Conservation (phyloP, 805 yeast genomes). For the Lachancea thermotolerans region DNA sequence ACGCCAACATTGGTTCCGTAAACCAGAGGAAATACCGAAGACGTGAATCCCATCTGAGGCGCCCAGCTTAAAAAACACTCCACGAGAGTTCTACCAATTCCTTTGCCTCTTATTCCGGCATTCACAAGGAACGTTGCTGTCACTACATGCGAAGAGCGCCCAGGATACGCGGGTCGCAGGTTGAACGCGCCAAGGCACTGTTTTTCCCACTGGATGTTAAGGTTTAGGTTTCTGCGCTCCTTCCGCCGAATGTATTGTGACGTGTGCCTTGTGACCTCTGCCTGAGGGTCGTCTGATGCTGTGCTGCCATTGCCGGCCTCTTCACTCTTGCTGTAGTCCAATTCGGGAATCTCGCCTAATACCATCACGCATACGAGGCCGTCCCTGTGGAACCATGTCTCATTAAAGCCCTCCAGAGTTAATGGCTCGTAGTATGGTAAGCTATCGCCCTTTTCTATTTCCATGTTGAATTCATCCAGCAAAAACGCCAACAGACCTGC, state of each 20-base stretch:
- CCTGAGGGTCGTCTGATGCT: slow-evolving; percentile 4
- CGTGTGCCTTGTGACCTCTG: slow-evolving; percentile 16
- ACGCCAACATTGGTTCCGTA: slow-evolving; percentile 86
- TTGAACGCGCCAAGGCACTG: slow-evolving; percentile 85
- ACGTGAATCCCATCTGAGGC: slow-evolving; percentile 78
- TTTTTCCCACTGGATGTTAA: slow-evolving; percentile 75
- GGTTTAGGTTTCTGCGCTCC: slow-evolving; percentile 22
- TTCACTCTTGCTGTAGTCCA: slow-evolving; percentile 33
- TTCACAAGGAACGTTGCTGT: slow-evolving; percentile 84
- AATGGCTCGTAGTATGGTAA: slow-evolving; percentile 79
- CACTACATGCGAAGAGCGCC: slow-evolving; percentile 88
- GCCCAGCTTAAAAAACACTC: slow-evolving; percentile 91
- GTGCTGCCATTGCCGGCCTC: not conserved
- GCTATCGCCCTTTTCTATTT: slow-evolving; percentile 81
- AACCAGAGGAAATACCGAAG: slow-evolving; percentile 74
- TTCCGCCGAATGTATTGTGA: slow-evolving; percentile 24
- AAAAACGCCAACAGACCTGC: slow-evolving; percentile 70
- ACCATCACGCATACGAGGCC: slow-evolving; percentile 49
- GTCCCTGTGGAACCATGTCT: slow-evolving; percentile 67
- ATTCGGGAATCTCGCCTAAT: slow-evolving; percentile 63
- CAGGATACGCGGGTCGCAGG: slow-evolving; percentile 85
- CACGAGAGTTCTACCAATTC: slow-evolving; percentile 79
- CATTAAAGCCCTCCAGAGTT: slow-evolving; percentile 66
- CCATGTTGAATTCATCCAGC: slow-evolving; percentile 90
- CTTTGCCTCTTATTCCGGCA: slow-evolving; percentile 87